Evolutionary conservation across 495 filamentous ascomycete species (phyloP), one percentile per base, ranked within the genome.

Genomic region (Penicillium silybi): DNA sequence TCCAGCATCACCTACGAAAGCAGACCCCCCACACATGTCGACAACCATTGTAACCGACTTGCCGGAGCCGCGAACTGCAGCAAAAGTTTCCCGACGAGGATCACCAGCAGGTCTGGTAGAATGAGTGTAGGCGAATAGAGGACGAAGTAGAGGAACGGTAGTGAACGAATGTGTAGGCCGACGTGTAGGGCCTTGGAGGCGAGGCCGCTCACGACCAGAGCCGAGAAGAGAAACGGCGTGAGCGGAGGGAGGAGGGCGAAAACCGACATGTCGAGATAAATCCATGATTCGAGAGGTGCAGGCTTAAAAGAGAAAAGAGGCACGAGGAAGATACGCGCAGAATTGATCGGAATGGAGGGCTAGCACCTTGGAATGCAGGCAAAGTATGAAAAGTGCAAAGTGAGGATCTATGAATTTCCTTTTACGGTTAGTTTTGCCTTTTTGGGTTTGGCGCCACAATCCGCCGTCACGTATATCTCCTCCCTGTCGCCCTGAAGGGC

Each of bases 61-160:
- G 63, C 63, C 8, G 65, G 65, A 2, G 47, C 20, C 8, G 55
- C 53, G 16, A 49, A 61, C 32, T 62, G 60, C 16, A 73, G 54
- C 42, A 73, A 51, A 7, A 68, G 20, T 2, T 69, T 64, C 9
- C 41, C 53, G 18, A 56, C 48, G 8, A 53, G 42, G n/a, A 73
- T 72, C 5, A 73, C 66, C 0, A 73, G 19, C 7, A 73, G 34
- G 48, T 73, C 70, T 1, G 53, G 67, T 23, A 73, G 44, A 50
- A 72, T 41, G 15, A 73, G 64, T 1, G 70, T 73, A 0, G 70
- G 69, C 29, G 63, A 59, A 38, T 69, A 73, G 25, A 73, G 54
- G 6, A 70, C 58, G 48, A 73, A 63, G 38, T 70, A 64, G 38
- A 73, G 60, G 43, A 71, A 62, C 0, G 70, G 70, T 38, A 73